These are phyloP conservation scores for Hirschfeldia incana DNA, from an alignment of 345 rosid species.

Conservation along the genomic window DNA sequence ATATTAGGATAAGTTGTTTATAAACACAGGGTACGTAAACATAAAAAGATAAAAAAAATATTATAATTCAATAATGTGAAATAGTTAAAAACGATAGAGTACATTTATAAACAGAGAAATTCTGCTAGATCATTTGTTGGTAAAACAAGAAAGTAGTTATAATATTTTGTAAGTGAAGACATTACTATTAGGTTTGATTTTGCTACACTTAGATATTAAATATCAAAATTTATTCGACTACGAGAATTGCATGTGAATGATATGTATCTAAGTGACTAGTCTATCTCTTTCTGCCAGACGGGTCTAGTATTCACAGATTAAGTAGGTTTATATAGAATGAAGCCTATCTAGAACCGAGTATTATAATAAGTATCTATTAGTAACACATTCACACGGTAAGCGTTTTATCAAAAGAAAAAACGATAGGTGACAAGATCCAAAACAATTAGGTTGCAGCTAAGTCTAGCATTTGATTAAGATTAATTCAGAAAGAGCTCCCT, in stretches of 20 bases:
- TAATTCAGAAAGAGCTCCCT: constrained; percentile 1
- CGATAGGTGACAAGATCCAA: constrained; percentile 20
- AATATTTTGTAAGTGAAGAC: not conserved
- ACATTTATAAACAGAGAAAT: not conserved
- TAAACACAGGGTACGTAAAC: not conserved
- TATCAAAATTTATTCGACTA: not conserved
- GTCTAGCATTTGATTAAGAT: constrained; percentile 5
- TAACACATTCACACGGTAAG: not conserved
- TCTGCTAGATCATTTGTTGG: not conserved
- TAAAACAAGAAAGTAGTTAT: not conserved
- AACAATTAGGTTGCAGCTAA: constrained; percentile 27
- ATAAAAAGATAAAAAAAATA: not conserved
- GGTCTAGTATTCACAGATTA: constrained; percentile 2
- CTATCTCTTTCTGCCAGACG: constrained; percentile 20
- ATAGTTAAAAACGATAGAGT: not conserved
- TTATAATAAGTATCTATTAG: not conserved
- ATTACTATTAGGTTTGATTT: not conserved
- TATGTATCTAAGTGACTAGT: not conserved
- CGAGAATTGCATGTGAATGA: constrained; percentile 17
- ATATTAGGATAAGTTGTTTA: not conserved
- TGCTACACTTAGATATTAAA: not conserved
- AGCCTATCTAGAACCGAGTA: constrained; percentile 1
- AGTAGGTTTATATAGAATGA: not conserved
- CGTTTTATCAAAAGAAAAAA: not conserved
- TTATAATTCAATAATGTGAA: not conserved